phyloP scores from a whole-genome alignment of 345 rosid species.

The Aethionema arabicum region DNA sequence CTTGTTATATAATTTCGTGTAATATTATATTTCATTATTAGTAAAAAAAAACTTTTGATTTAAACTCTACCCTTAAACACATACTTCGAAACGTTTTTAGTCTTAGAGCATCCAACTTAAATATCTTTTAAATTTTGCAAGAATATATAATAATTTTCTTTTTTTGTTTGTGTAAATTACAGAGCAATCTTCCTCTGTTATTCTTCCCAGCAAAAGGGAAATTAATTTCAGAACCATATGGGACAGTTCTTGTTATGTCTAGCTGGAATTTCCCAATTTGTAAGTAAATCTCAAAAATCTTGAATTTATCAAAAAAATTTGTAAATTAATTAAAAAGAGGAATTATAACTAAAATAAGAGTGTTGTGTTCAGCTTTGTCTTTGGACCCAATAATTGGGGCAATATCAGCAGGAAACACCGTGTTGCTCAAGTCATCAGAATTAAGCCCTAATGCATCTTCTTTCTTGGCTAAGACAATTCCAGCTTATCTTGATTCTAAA shows the following conservation, averaged over 20 bases:
- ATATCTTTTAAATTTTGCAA: too few species aligned
- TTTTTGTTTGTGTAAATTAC: slow-evolving; percentile 11
- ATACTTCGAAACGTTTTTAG: too few species aligned
- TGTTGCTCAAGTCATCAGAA: slow-evolving; percentile 71
- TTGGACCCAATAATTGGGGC: slow-evolving; percentile 90
- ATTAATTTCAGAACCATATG: slow-evolving; percentile 70
- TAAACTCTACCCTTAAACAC: too few species aligned
- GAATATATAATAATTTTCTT: background rate
- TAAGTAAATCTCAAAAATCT: slow-evolving; percentile 42
- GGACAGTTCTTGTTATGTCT: slow-evolving; percentile 67
- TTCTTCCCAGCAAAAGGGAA: slow-evolving; percentile 65
- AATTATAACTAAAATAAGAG: too few species aligned
- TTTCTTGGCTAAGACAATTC: slow-evolving; percentile 54
- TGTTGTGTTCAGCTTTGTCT: slow-evolving; percentile 59
- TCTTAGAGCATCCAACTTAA: too few species aligned
- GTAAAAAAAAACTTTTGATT: too few species aligned
- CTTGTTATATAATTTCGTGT: too few species aligned
- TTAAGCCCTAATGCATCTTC: slow-evolving; percentile 59
- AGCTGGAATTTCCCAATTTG: slow-evolving; percentile 91
- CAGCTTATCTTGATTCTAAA: slow-evolving; percentile 58
- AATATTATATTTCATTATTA: too few species aligned
- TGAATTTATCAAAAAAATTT: background rate
- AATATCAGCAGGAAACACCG: slow-evolving; percentile 88
- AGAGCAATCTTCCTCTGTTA: slow-evolving; percentile 54
- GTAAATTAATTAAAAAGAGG: background rate